Evolutionary conservation across 2,329 filamentous ascomycete genomes (phyloP), one percentile per base, ranked within the genome.

Genomic region (Diaporthe destruens): DNA sequence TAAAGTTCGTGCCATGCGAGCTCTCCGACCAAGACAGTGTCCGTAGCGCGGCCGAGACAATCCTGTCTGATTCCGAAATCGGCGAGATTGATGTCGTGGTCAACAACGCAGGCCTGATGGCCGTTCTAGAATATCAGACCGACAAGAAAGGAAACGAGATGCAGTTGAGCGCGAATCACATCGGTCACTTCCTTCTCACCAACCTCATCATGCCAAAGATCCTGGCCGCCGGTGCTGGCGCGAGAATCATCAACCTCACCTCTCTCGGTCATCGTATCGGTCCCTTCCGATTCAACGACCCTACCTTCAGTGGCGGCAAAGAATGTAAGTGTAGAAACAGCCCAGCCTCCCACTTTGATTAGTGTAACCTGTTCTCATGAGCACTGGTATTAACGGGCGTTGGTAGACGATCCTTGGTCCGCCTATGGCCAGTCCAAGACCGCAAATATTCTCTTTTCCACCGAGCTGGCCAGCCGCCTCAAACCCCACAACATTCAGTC

Each of bases 111-210:
- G 85, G 80, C 16, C 76, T 86, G 42, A 85, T 84, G 80, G 81
- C 76, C 0, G 34, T 80, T n/a, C 74, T 74, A 14, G 78, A 81
- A 6, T 80, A 80, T 53, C 78, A 77, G 2, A 74, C 80, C n/a
- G 82, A 79, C 11, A 74, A 78, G 4, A 84, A 86, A 4, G 85
- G 85, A 0, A 79, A 83, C 61, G 85, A 87, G 77, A 77, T 78
- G 69, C 84, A 85, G 71, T 83, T 87, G 63, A 83, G 80, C 0
- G 82, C 81, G 2, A 86, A 86, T 66, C 83, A 87, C 67, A 66
- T 87, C 7, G 83, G 82, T 0, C 86, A 86, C 75, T 87, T 84
- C 63, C 79, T 87, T 2, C 79, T 88, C 47, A 83, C 84, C 18
- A 85, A 85, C 74, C 77, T 85, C 25, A 77, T 87, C 57, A 82